These are phyloP conservation scores for Metschnikowia hibisci DNA, from an alignment of 805 yeast genomes.

Conservation along the genomic window DNA sequence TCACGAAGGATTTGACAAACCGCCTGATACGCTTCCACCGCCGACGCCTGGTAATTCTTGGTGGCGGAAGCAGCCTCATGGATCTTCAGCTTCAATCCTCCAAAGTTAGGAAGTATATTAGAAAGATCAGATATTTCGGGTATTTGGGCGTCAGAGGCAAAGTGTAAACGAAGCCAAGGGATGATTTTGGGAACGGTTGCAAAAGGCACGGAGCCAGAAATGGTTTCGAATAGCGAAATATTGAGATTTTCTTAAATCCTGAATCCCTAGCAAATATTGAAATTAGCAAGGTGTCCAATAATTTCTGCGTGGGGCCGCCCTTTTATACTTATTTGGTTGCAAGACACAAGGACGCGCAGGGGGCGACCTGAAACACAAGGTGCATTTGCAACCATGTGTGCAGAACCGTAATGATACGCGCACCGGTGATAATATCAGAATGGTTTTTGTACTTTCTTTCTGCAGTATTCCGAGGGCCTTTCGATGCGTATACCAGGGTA, in stretches of 20 bases:
- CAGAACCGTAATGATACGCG: too few relatives aligned
- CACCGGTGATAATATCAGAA: too few relatives aligned
- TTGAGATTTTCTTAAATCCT: too few relatives aligned
- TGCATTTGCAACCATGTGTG: neutral
- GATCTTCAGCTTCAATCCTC: neutral
- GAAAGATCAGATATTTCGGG: too few relatives aligned
- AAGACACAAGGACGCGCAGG: constrained; percentile 2
- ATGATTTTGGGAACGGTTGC: neutral
- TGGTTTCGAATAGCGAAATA: too few relatives aligned
- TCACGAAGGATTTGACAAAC: constrained; percentile 2
- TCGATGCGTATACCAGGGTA: neutral
- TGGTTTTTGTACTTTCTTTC: too few relatives aligned
- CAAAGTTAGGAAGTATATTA: too few relatives aligned
- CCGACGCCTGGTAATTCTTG: constrained; percentile 13
- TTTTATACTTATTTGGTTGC: constrained; percentile 1
- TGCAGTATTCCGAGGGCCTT: too few relatives aligned
- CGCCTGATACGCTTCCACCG: constrained; percentile 13
- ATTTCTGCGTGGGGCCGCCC: neutral
- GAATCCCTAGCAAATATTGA: neutral
- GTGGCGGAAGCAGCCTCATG: constrained; percentile 19
- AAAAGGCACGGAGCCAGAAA: neutral
- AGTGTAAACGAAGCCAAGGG: neutral
- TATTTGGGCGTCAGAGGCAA: neutral
- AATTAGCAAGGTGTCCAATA: neutral
- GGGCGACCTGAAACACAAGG: neutral